Base-by-base conservation (phyloP, 2,329 filamentous ascomycete genomes). In the Pyricularia grisea region DNA sequence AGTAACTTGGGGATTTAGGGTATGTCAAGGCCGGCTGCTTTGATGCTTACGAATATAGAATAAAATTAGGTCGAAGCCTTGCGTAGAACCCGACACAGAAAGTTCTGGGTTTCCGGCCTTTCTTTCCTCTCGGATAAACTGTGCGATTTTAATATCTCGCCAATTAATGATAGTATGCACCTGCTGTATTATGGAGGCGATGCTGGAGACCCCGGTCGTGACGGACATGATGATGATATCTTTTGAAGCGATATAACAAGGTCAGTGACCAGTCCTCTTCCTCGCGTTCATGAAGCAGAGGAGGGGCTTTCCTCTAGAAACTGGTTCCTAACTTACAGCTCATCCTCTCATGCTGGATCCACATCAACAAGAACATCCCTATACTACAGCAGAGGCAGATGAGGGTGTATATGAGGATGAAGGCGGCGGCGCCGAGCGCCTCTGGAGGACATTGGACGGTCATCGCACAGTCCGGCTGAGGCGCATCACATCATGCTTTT, bases 31-130 rank as follows among this genome's bases (percentile, higher is more conserved):
- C 0, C 3, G 0, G 14, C 9, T 1, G 28, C 55, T 33, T 3
- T 14, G 30, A 30, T 25, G 76, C 81, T 67, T 74, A 84, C 82
- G 83, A 70, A 84, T 83, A 69, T 81, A 84, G 71, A 81, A 84
- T 2, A 85, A 74, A 0, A 78, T 75, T 7, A 81, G 74, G 68
- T 84, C 82, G 3, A 81, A 61, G 4, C 78, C 79, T 6, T 76
- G 75, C 5, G 81, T 81, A 12, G 77, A 75, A 20, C 81, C 80
- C 10, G 80, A 77, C 66, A 84, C 76, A 36, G 78, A 79, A 12
- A 84, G 71, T 65, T 81, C 80, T 6, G 81, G 79, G 33, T 77
- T 79, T 3, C 76, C 77, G 5, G 77, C 65, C 67, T 80, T 75
- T 23, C 72, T 68, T 10, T 77, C 70, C 2, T 78, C 73, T 70